Conservation (phyloP, 1,284 basidiomycete genomes). For the Rugiboletus extremiorientalis region DNA sequence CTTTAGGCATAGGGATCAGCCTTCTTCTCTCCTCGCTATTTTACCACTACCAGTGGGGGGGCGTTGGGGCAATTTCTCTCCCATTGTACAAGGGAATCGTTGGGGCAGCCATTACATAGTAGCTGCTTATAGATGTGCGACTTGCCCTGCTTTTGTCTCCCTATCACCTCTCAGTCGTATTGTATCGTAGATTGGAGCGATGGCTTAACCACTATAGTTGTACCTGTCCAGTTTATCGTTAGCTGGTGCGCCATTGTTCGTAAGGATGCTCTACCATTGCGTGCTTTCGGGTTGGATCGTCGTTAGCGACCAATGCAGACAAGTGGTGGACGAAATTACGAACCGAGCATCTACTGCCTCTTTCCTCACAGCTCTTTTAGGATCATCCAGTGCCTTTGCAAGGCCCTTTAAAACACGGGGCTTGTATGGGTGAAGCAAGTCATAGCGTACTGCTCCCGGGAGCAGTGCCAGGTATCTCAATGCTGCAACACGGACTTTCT, state of each 20-base stretch:
- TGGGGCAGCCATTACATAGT: not conserved
- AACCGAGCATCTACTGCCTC: constrained; percentile 86
- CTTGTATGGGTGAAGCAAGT: constrained; percentile 77
- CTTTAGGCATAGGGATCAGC: no score
- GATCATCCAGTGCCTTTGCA: constrained; percentile 79
- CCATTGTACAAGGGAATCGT: not conserved
- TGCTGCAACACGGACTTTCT: constrained; percentile 78
- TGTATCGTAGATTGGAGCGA: not conserved
- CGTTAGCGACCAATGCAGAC: not conserved
- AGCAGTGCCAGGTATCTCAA: constrained; percentile 73
- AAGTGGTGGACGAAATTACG: constrained; percentile 10
- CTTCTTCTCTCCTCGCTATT: no score
- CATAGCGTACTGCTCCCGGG: constrained; percentile 75
- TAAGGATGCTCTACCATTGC: constrained; percentile 44
- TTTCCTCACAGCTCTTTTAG: constrained; percentile 74
- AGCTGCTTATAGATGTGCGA: not conserved
- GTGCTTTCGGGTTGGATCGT: constrained; percentile 39
- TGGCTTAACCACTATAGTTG: constrained; percentile 50
- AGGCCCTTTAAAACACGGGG: constrained; percentile 72
- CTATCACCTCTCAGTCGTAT: not conserved
- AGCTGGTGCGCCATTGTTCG: not conserved
- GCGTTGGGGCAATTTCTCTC: not conserved
- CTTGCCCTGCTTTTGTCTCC: not conserved
- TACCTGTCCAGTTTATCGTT: constrained; percentile 42
- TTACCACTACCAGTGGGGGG: no score